Evolutionary conservation across 2,329 filamentous ascomycete species (phyloP).

Genomic region (Diplocarpon mali): DNA sequence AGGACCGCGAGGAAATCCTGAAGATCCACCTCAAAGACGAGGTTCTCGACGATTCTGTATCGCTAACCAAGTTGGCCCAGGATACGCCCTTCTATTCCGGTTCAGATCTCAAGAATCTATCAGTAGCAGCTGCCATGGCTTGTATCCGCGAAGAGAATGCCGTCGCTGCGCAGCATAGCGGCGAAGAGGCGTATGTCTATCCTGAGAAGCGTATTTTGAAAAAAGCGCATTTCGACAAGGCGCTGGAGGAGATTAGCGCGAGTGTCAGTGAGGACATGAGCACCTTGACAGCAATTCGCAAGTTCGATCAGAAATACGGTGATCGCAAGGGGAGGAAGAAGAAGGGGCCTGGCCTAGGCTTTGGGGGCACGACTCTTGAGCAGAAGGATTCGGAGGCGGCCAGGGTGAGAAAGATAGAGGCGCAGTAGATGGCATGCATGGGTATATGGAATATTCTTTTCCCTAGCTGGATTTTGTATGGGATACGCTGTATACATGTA

Average conservation of each 20-base stretch:
- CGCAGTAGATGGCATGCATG: conserved; percentile 3
- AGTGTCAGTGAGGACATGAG: conserved; percentile 93
- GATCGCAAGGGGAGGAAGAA: conserved; percentile 61
- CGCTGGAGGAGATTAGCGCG: conserved; percentile 78
- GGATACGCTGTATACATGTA: conserved; percentile 4
- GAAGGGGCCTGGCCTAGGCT: conserved; percentile 45
- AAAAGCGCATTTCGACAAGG: conserved; percentile 69
- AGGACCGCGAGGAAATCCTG: conserved; percentile 58
- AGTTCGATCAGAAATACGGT: conserved; percentile 93
- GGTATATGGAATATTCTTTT: not conserved
- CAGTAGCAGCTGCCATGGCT: conserved; percentile 67
- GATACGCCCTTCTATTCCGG: conserved; percentile 70
- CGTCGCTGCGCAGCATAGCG: conserved; percentile 28
- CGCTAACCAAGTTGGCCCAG: conserved; percentile 50
- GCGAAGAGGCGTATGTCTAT: conserved; percentile 38
- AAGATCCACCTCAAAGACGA: conserved; percentile 62
- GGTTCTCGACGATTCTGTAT: conserved; percentile 47
- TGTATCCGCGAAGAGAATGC: conserved; percentile 66
- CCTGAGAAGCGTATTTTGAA: conserved; percentile 58
- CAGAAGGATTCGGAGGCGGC: conserved; percentile 26
- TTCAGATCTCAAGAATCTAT: conserved; percentile 74
- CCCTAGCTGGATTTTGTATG: not conserved
- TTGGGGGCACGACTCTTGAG: conserved; percentile 31
- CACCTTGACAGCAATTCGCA: conserved; percentile 72
- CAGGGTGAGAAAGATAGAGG: conserved; percentile 24